phyloP scores from a whole-genome alignment of 768 basidiomycete genomes.

The Pholiota conissans region DNA sequence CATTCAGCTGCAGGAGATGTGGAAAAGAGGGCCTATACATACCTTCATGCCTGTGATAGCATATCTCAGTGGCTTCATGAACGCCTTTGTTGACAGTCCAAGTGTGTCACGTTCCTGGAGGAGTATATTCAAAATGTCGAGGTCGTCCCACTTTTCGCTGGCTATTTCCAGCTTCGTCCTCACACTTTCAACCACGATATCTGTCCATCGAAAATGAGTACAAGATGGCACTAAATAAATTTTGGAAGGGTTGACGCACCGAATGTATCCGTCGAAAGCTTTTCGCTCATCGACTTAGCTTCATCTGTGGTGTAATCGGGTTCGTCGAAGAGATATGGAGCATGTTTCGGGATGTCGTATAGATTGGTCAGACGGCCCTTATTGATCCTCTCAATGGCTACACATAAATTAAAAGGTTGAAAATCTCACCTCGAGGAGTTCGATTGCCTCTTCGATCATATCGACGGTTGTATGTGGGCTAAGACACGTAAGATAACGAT shows the following conservation, averaged over 20 bases:
- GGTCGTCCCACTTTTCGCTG: slow-evolving; percentile 29
- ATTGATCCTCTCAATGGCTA: background rate
- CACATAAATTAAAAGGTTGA: background rate
- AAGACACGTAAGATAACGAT: too few species aligned
- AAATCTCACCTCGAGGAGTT: slow-evolving; percentile 52
- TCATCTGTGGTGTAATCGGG: slow-evolving; percentile 59
- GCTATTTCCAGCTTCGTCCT: slow-evolving; percentile 29
- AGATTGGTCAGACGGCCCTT: slow-evolving; percentile 73
- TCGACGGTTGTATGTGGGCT: slow-evolving; percentile 51
- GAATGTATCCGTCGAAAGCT: slow-evolving; percentile 41
- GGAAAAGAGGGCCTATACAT: slow-evolving; percentile 13
- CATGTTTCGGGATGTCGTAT: slow-evolving; percentile 65
- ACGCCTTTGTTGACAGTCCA: slow-evolving; percentile 43
- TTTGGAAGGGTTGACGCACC: slow-evolving; percentile 29
- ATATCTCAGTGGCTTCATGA: slow-evolving; percentile 49
- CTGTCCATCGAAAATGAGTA: slow-evolving; percentile 21
- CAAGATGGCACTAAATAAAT: background rate
- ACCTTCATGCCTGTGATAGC: slow-evolving; percentile 65
- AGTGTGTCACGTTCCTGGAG: slow-evolving; percentile 43
- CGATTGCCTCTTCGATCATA: slow-evolving; percentile 66
- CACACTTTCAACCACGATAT: slow-evolving; percentile 32
- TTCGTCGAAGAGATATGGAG: slow-evolving; percentile 77
- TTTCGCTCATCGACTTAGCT: slow-evolving; percentile 51
- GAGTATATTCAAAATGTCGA: slow-evolving; percentile 30
- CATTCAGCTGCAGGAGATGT: background rate